Conservation (phyloP, 2,329 filamentous ascomycete genomes). For the Clonostachys solani region DNA sequence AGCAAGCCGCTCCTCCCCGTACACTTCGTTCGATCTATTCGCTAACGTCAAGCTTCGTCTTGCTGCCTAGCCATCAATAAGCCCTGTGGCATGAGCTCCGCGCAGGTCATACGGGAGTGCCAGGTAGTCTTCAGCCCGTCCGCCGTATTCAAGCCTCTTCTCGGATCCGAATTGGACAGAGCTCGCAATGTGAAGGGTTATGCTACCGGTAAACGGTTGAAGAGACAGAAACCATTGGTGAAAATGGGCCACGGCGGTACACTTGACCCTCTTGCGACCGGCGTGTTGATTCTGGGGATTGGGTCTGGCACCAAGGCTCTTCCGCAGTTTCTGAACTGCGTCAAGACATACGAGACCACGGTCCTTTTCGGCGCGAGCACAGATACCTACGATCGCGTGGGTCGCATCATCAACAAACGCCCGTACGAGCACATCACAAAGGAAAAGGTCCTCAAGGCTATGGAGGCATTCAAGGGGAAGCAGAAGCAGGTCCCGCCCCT, state of each 20-base stretch:
- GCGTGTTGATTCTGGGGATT: slow-evolving; percentile 84
- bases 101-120: slow-evolving; percentile 84
- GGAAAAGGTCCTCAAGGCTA: slow-evolving; percentile 70
- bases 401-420: slow-evolving; percentile 74
- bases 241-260: slow-evolving; percentile 98
- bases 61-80: slow-evolving; percentile 79
- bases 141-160: slow-evolving; percentile 70
- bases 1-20: too few species aligned
- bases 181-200: slow-evolving; percentile 55
- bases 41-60: neutral
- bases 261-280: slow-evolving; percentile 88
- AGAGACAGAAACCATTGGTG: slow-evolving; percentile 58
- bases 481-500: slow-evolving; percentile 89
- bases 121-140: slow-evolving; percentile 83
- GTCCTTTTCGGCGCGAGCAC: slow-evolving; percentile 89
- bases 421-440: slow-evolving; percentile 78
- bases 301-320: slow-evolving; percentile 85
- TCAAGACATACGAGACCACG: slow-evolving; percentile 87
- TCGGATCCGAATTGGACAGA: slow-evolving; percentile 57
- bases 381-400: slow-evolving; percentile 85
- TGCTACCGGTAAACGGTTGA: slow-evolving; percentile 52
- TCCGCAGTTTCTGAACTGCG: slow-evolving; percentile 75
- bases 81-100: slow-evolving; percentile 80
- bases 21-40: too few species aligned
- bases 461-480: slow-evolving; percentile 73